phyloP scores from a whole-genome alignment of 208 protist species.

The Sergeia podlipaevii region DNA sequence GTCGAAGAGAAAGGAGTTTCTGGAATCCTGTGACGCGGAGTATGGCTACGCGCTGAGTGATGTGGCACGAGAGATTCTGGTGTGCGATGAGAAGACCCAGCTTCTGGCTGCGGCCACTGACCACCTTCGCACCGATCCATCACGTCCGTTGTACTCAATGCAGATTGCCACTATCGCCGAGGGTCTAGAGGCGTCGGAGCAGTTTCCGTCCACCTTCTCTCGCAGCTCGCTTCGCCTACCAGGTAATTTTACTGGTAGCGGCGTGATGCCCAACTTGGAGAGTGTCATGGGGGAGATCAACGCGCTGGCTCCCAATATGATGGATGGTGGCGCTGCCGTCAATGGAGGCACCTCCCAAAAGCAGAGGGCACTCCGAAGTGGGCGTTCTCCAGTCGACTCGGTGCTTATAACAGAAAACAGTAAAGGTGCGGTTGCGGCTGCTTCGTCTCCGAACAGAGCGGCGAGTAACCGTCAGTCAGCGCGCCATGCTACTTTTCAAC shows the following conservation, averaged over 20 bases:
- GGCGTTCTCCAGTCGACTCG: no score
- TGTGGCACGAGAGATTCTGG: slow-evolving; percentile 70
- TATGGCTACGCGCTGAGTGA: slow-evolving; percentile 61
- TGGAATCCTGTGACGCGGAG: slow-evolving; percentile 68
- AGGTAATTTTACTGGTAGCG: slow-evolving; percentile 22
- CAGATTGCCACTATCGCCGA: slow-evolving; percentile 86
- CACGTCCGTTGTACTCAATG: slow-evolving; percentile 72
- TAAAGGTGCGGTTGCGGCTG: no score
- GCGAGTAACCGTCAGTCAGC: no score
- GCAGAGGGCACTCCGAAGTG: no score
- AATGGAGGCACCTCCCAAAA: no score
- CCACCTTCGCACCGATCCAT: slow-evolving; percentile 50
- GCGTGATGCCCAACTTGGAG: slow-evolving; percentile 66
- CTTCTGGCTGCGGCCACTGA: slow-evolving; percentile 62
- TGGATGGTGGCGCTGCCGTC: not conserved
- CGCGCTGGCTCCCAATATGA: slow-evolving; percentile 21
- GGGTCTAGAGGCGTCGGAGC: slow-evolving; percentile 32
- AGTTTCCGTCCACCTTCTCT: slow-evolving; percentile 51
- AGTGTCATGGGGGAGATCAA: slow-evolving; percentile 66
- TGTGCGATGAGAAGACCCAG: slow-evolving; percentile 70
- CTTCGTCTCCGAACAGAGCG: no score
- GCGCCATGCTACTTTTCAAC: no score
- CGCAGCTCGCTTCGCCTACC: slow-evolving; percentile 41
- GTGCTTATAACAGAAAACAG: no score
- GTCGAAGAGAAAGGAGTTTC: slow-evolving; percentile 63